A percentile compares a stretch with the other conserved stretches of the same genome.
These are phyloP conservation scores for Penicillium diatomitis DNA, from an alignment of 495 filamentous ascomycete genomes.

Conservation along the genomic window DNA sequence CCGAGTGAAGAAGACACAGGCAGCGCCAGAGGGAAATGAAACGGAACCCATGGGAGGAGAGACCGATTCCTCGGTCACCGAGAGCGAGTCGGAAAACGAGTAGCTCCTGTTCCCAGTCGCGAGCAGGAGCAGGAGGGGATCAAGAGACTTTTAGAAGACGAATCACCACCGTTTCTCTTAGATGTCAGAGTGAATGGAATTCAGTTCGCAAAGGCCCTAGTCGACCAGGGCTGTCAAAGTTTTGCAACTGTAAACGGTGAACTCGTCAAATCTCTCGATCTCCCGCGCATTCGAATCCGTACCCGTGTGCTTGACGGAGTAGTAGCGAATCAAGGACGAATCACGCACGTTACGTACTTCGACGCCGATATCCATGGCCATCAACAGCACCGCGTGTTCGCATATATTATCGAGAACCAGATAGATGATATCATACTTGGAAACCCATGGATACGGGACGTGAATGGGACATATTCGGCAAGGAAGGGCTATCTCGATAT, in stretches of 20 bases:
- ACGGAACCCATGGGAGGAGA: too few species aligned
- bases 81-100: background rate
- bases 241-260: background rate
- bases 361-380: background rate
- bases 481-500: background rate
- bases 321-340: background rate
- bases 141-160: background rate
- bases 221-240: background rate
- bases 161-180: background rate
- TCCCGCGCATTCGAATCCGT: background rate
- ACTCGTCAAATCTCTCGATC: background rate
- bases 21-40: too few species aligned
- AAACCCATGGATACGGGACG: background rate
- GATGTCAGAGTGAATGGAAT: conserved; percentile 1
- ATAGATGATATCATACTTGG: background rate
- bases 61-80: too few species aligned
- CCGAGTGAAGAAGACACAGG: too few species aligned
- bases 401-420: background rate
- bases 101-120: background rate
- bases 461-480: background rate
- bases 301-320: background rate
- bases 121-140: background rate
- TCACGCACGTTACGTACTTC: background rate
- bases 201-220: background rate
- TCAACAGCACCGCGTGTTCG: background rate